Base-by-base conservation (phyloP, 306 rosid species). In the Styphnolobium japonicum region DNA sequence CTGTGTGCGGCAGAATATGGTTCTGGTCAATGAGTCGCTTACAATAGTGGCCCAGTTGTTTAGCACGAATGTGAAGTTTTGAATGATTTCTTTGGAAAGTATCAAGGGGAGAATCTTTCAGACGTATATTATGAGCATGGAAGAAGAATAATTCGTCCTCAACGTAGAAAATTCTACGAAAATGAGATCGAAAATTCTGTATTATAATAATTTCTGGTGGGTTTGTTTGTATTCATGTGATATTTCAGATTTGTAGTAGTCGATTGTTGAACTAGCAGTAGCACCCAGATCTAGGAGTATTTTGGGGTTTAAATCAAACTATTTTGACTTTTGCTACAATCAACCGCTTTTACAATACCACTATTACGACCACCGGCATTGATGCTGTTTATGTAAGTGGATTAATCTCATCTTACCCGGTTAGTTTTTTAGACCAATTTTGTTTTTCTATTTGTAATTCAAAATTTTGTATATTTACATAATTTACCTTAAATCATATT, bases 51-150 rank as follows among this genome's bases (percentile, higher is more conserved):
- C 4, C 21, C 10, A 23, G 61, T 45, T 16, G 63, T 48, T 62
- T 48, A 8, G 29, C 27, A 51, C 51, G 49, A 48, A 21, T 11
- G 29, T 21, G 25, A 12, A 21, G 31, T 48, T 76, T 64, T 23
- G 10, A 65, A 53, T 77, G 56, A 66, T 77, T 67, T 37, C 29
- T 25, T n/a, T 58, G 23, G 19, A 40, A 76, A 63, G 40, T 51
- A 27, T 39, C 27, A 25, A 39, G 15, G 16, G 19, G 14, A 39
- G 14, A 27, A 8, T 25, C 42, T 39, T n/a, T 49, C 22, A 4
- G 2, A 48, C 64, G 53, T 76, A 14, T 76, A 36, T 36, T 49
- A 8, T 69, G 52, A 18, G 40, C 56, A 15, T 42, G 25, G 70
- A 46, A 48, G 15, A 9, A 29, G 4, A 40, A 25, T 4, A 25